Evolutionary conservation across 805 yeast species (phyloP).

Genomic region (Ogataea siamensis): DNA sequence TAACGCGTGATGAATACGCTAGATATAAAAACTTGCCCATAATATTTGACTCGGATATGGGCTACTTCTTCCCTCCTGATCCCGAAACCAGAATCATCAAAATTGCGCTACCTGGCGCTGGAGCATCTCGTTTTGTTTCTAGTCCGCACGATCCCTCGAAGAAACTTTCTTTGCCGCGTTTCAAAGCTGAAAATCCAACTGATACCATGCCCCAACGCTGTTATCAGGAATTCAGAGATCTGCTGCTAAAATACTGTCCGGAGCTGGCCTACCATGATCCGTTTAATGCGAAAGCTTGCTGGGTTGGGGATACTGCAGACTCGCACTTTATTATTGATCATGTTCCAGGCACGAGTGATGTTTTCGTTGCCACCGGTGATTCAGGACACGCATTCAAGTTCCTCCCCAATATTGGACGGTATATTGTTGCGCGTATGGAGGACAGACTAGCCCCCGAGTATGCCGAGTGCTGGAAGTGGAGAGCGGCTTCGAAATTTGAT

Average conservation of each 20-base stretch:
- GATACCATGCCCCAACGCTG: conserved; percentile 40
- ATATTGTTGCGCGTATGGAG: conserved; percentile 36
- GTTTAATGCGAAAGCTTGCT: conserved; percentile 36
- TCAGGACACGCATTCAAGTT: conserved; percentile 49
- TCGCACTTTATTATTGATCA: conserved; percentile 41
- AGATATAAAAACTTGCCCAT: conserved; percentile 40
- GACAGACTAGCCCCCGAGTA: conserved; percentile 28
- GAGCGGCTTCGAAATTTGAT: conserved; percentile 16
- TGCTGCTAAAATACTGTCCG: conserved; percentile 39
- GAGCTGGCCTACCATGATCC: conserved; percentile 39
- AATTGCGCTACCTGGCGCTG: conserved; percentile 39
- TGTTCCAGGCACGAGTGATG: conserved; percentile 34
- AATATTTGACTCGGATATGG: conserved; percentile 43
- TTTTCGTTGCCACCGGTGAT: conserved; percentile 47
- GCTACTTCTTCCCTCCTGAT: conserved; percentile 52
- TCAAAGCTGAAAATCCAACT: conserved; percentile 30
- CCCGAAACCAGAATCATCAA: conserved; percentile 37
- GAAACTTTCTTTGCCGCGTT: conserved; percentile 38
- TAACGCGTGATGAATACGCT: conserved; percentile 38
- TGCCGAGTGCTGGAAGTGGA: conserved; percentile 35
- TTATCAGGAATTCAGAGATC: conserved; percentile 29
- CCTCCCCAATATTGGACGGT: conserved; percentile 46
- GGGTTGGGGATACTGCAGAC: conserved; percentile 42
- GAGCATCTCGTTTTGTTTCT: conserved; percentile 26
- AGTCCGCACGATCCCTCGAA: conserved; percentile 21